phyloP scores from a whole-genome alignment of 2,329 filamentous ascomycete genomes.

The Ascochyta koolunga region DNA sequence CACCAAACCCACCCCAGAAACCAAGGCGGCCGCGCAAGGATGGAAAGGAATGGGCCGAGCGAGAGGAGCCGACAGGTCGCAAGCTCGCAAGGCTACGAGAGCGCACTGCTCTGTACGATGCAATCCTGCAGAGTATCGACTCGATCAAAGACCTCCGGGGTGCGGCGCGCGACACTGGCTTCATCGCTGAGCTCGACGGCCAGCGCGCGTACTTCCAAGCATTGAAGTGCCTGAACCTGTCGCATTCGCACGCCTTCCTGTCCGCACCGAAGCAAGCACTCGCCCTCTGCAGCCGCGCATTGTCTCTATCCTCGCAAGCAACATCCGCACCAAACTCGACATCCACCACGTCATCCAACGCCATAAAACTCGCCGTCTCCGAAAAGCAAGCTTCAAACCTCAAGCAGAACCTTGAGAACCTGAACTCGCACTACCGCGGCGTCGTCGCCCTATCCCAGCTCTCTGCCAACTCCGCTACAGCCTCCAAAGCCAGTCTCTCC shows the following conservation, averaged over 20 bases:
- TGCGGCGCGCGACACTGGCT: slow-evolving; percentile 79
- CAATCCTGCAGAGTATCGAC: slow-evolving; percentile 87
- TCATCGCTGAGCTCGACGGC: slow-evolving; percentile 78
- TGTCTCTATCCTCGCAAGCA: slow-evolving; percentile 64
- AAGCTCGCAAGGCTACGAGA: slow-evolving; percentile 84
- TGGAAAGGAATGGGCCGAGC: slow-evolving; percentile 53
- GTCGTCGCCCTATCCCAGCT: slow-evolving; percentile 81
- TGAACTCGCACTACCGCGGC: slow-evolving; percentile 81
- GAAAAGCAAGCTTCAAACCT: slow-evolving; percentile 64
- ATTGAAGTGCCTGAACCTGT: slow-evolving; percentile 85
- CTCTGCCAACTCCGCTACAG: slow-evolving; percentile 54
- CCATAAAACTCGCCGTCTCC: slow-evolving; percentile 68
- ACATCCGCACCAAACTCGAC: slow-evolving; percentile 48
- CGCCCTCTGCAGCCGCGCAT: slow-evolving; percentile 78
- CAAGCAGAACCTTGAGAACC: slow-evolving; percentile 66
- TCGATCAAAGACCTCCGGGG: slow-evolving; percentile 88
- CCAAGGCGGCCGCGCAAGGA: slow-evolving; percentile 58
- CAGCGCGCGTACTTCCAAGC: slow-evolving; percentile 85
- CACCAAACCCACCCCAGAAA: slow-evolving; percentile 60
- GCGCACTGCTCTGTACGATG: slow-evolving; percentile 87
- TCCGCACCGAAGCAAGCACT: slow-evolving; percentile 78
- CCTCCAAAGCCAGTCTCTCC: slow-evolving; percentile 53
- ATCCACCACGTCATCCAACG: slow-evolving; percentile 30
- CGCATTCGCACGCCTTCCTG: slow-evolving; percentile 79
- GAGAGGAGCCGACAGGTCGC: slow-evolving; percentile 72